A percentile compares a stretch with the other conserved stretches of the same genome.
Evolutionary conservation across 225 moss, liverwort and hornwort species (phyloP).

Genomic region (Lunularia cruciata): DNA sequence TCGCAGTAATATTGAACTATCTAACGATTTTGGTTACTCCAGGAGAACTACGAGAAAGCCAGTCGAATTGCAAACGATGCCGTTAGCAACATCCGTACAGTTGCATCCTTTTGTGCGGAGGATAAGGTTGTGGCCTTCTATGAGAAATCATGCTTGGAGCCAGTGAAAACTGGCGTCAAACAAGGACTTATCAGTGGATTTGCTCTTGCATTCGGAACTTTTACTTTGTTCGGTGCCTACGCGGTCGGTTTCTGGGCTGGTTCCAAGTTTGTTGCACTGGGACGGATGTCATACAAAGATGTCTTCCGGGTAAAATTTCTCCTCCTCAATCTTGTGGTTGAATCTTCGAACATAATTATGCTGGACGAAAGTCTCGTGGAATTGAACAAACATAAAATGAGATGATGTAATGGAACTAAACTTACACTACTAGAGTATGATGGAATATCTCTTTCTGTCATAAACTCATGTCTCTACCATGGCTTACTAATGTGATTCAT

Average conservation of each 20-base stretch:
- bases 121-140: conserved; percentile 17
- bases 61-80: conserved; percentile 29
- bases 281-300: neutral
- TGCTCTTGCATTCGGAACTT: conserved; percentile 14
- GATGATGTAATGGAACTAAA: too few relatives aligned
- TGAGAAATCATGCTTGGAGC: neutral
- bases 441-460: too few relatives aligned
- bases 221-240: conserved; percentile 26
- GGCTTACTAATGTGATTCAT: neutral
- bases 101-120: conserved; percentile 30
- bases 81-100: conserved; percentile 32
- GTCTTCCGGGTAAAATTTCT: conserved; percentile 26
- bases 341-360: neutral
- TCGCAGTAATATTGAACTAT: too few relatives aligned
- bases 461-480: neutral
- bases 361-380: neutral
- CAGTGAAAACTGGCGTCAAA: neutral
- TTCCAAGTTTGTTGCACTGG: conserved; percentile 13
- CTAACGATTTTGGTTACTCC: neutral
- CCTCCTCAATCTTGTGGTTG: neutral
- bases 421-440: too few relatives aligned
- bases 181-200: conserved; percentile 9
- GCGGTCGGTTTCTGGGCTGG: conserved; percentile 30
- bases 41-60: conserved; percentile 30
- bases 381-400: too few relatives aligned